A percentile compares a stretch with the other conserved stretches of the same genome.
phyloP scores from a whole-genome alignment of 2,329 filamentous ascomycete species.

The Exophiala dermatitidis region DNA sequence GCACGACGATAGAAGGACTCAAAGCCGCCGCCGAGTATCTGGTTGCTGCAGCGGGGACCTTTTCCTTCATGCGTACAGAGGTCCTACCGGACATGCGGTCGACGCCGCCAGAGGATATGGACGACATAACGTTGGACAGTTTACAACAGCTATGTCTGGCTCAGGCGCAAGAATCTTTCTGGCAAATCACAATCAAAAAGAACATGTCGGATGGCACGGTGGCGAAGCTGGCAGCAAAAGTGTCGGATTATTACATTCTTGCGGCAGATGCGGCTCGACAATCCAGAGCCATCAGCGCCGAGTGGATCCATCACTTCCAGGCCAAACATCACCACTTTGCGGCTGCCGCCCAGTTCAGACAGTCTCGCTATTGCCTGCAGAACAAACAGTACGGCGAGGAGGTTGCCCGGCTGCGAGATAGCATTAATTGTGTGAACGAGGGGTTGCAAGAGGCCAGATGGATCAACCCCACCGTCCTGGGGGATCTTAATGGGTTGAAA shows the following conservation, averaged over 20 bases:
- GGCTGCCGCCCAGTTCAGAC: constrained; percentile 85
- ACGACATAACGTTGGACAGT: constrained; percentile 75
- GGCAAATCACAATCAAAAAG: constrained; percentile 94
- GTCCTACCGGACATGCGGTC: constrained; percentile 77
- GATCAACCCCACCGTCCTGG: constrained; percentile 71
- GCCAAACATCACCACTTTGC: constrained; percentile 98
- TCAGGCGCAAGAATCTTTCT: constrained; percentile 95
- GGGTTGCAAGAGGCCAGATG: constrained; percentile 78
- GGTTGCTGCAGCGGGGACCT: constrained; percentile 75
- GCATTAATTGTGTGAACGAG: constrained; percentile 73
- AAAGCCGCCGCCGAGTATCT: constrained; percentile 87
- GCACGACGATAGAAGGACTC: constrained; percentile 70
- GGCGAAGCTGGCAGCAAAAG: constrained; percentile 79
- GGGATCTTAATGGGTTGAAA: constrained; percentile 77
- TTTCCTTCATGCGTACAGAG: constrained; percentile 66
- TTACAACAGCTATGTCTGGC: constrained; percentile 78
- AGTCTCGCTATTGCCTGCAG: constrained; percentile 83
- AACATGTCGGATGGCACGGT: constrained; percentile 87
- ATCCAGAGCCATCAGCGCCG: constrained; percentile 80
- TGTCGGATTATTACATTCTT: constrained; percentile 81
- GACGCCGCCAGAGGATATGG: constrained; percentile 91
- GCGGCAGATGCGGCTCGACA: constrained; percentile 81
- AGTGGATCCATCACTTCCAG: constrained; percentile 97
- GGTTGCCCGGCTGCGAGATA: constrained; percentile 76
- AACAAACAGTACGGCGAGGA: constrained; percentile 95